Conservation (phyloP, 306 rosid genomes). For the Ammopiptanthus mongolicus region DNA sequence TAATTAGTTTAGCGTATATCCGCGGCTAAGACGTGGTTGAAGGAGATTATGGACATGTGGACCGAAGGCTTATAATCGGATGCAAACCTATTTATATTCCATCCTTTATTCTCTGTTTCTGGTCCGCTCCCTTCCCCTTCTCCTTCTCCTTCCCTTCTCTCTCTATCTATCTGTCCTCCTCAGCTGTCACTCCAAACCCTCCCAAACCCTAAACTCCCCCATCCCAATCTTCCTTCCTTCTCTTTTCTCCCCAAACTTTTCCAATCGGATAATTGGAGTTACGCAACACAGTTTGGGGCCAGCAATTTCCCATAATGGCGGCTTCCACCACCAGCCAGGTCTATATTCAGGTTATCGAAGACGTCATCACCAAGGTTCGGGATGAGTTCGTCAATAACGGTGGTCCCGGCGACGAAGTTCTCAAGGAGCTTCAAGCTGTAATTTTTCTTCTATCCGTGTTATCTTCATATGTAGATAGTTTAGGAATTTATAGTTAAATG, state of each 20-base stretch:
- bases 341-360: constrained; percentile 78
- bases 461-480: too few relatives aligned
- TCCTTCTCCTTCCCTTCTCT: constrained; percentile 1
- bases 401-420: constrained; percentile 79
- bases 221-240: neutral
- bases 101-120: constrained; percentile 53
- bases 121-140: constrained; percentile 40
- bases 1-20: too few relatives aligned
- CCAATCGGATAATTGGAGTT: constrained; percentile 13
- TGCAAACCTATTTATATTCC: constrained; percentile 99
- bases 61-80: constrained; percentile 49
- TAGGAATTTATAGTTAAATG: neutral
- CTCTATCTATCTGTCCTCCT: neutral
- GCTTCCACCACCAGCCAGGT: constrained; percentile 70
- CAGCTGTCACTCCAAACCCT: constrained; percentile 17
- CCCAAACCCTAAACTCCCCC: constrained; percentile 21
- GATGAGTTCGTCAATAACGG: constrained; percentile 76
- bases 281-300: constrained; percentile 5
- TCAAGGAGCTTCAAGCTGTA: constrained; percentile 96
- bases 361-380: constrained; percentile 78
- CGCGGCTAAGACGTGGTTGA: constrained; percentile 3
- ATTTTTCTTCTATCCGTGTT: neutral
- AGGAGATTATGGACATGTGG: constrained; percentile 65
- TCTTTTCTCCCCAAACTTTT: neutral
- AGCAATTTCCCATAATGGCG: constrained; percentile 65